Conservation (phyloP, 1,139 yeast genomes). For the Suhomyces kunorum region DNA sequence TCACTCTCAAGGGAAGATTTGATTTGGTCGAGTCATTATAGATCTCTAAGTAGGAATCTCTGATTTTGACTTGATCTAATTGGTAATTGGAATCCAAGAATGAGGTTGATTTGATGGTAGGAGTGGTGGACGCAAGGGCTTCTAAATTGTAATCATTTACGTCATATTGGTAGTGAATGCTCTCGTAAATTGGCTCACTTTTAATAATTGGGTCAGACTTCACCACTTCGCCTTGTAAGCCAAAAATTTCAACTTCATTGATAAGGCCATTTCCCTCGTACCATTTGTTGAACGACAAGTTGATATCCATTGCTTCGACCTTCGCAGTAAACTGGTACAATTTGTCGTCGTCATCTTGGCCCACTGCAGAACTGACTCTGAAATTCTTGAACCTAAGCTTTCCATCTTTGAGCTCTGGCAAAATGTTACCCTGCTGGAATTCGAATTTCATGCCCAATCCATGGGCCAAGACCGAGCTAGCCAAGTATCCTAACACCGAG, state of each 20-base stretch:
- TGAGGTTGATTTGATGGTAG: conserved; percentile 9
- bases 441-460: conserved; percentile 42
- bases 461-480: conserved; percentile 40
- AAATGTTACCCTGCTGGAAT: conserved; percentile 37
- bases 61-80: conserved; percentile 52
- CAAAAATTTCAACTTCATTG: conserved; percentile 60
- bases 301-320: conserved; percentile 56
- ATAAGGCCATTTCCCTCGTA: conserved; percentile 66
- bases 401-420: conserved; percentile 58
- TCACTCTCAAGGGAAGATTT: conserved; percentile 47
- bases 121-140: conserved; percentile 12
- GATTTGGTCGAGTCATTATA: conserved; percentile 31
- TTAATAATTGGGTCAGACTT: conserved; percentile 6
- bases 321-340: conserved; percentile 35
- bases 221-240: conserved; percentile 56
- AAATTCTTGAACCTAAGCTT: conserved; percentile 61
- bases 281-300: conserved; percentile 70
- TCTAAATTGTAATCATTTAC: conserved; percentile 29
- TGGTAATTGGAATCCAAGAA: conserved; percentile 45
- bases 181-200: conserved; percentile 22
- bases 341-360: conserved; percentile 8
- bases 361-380: conserved; percentile 29
- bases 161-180: conserved; percentile 37
- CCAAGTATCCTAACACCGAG: conserved; percentile 35
- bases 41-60: conserved; percentile 55